phyloP scores from a whole-genome alignment of 345 rosid species.

The Brassica rapa region DNA sequence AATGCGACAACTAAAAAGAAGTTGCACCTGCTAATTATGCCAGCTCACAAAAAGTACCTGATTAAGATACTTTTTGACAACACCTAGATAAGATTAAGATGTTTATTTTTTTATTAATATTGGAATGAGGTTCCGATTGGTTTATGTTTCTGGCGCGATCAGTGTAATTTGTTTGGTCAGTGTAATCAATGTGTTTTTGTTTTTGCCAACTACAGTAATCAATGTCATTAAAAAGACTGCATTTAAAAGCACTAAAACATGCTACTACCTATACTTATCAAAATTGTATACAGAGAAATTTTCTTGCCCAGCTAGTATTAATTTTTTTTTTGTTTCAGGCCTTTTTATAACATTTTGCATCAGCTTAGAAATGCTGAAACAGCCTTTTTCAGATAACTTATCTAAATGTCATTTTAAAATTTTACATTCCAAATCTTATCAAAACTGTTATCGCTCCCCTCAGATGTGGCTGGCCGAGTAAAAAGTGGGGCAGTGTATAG shows the following conservation, averaged over 20 bases:
- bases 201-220: slow-evolving; percentile 15
- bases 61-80: slow-evolving; percentile 2
- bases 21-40: slow-evolving; percentile 27
- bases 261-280: background rate
- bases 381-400: background rate
- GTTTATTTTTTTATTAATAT: background rate
- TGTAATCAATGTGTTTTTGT: slow-evolving; percentile 24
- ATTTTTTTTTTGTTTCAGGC: background rate
- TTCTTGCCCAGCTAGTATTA: background rate
- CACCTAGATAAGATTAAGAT: background rate
- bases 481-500: slow-evolving; percentile 22
- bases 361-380: background rate
- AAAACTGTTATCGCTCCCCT: background rate
- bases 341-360: background rate
- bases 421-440: background rate
- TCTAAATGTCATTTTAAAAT: background rate
- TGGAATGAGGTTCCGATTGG: background rate
- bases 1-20: background rate
- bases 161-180: slow-evolving; percentile 10
- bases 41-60: slow-evolving; percentile 33
- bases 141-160: slow-evolving; percentile 19
- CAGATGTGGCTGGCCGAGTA: background rate
- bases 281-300: background rate
- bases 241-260: background rate
- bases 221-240: slow-evolving; percentile 2